These are phyloP conservation scores for Leptographium wingfieldii DNA, from an alignment of 2,329 filamentous ascomycete species.

Conservation along the genomic window DNA sequence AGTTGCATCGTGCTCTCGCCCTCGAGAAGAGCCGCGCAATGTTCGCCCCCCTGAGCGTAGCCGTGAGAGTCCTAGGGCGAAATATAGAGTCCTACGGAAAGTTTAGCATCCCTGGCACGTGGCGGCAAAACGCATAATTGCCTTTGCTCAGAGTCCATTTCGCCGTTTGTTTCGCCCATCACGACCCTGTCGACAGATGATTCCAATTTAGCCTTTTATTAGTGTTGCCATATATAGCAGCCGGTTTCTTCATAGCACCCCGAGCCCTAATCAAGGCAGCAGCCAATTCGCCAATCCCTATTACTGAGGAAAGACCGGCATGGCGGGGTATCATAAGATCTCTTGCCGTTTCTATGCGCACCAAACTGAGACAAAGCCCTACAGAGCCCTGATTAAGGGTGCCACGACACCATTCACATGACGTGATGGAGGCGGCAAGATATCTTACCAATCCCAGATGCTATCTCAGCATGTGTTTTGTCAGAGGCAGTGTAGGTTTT, in stretches of 20 bases:
- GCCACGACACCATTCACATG: not conserved
- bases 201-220: too few relatives aligned
- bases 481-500: too few relatives aligned
- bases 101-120: not conserved
- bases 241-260: not conserved
- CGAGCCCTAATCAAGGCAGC: constrained; percentile 11
- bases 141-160: not conserved
- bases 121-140: not conserved
- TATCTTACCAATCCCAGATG: too few relatives aligned
- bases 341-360: not conserved
- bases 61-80: not conserved
- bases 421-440: too few relatives aligned
- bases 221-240: too few relatives aligned
- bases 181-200: too few relatives aligned
- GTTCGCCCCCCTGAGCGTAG: not conserved
- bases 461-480: too few relatives aligned
- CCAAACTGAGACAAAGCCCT: not conserved
- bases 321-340: not conserved
- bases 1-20: not conserved
- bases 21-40: not conserved
- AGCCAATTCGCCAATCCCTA: constrained; percentile 11
- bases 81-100: not conserved
- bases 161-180: not conserved
- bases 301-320: not conserved
- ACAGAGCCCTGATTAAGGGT: not conserved